Base-by-base conservation (phyloP, 306 rosid species). In the Castanea mollissima region DNA sequence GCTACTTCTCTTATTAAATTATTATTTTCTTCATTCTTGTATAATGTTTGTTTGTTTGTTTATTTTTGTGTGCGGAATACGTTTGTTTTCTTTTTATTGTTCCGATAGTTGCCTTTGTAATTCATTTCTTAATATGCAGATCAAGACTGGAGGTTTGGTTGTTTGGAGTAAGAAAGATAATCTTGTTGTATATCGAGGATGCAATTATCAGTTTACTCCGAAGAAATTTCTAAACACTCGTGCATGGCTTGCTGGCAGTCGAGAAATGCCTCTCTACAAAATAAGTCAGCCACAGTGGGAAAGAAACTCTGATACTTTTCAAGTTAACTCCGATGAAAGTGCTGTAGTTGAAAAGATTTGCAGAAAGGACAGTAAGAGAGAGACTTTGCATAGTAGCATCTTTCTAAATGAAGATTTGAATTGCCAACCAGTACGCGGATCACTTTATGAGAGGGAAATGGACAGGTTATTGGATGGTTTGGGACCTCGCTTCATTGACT, bases 401-500 rank as follows among this genome's bases (percentile, higher is more conserved):
- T 76, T 70, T 73, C 32, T 32, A 3, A 62, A 75, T 49, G 69
- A 74, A 51, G 82, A 78, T 68, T 15, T 44, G 46, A 64, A 83
- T 80, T 79, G 27, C 79, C 87, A 81, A 70, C 76, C 80, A 49
- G 65, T 71, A 20, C 31, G 69, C 10, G 83, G 89, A 5, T 90
- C 98, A 44, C 80, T 94, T 77, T 94, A 85, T 74, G 97, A 89
- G 86, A 89, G 95, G 88, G 98, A 94, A 86, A 77, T 86, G 72
- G 94, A 94, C 62, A 89, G 97, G 81, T 80, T 92, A 79, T 81
- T 94, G 85, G 92, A 92, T 58, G 93, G 88, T 62, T 85, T 94
- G 70, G 98, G 98, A 74, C 96, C 98, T 84, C 96, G 97, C 62
- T 94, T 89, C 81, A 51, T 86, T 85, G 98, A 92, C 77, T 94